Evolutionary conservation across 2,329 filamentous ascomycete genomes (phyloP).

Genomic region (Trichothecium roseum): DNA sequence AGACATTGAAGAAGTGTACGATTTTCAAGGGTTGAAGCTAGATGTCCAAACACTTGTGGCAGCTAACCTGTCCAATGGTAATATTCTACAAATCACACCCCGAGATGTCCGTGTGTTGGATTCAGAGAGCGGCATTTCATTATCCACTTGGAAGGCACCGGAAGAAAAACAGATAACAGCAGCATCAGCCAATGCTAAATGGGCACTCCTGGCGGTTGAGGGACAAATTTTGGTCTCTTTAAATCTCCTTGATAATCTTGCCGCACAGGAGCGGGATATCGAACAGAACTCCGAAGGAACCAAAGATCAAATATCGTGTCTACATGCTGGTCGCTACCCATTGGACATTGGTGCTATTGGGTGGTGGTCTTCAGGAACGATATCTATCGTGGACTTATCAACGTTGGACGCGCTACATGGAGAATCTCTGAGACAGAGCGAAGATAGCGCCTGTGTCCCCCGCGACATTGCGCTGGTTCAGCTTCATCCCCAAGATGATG

Average conservation of each 20-base stretch:
- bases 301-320: slow-evolving; percentile 69
- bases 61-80: slow-evolving; percentile 50
- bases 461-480: slow-evolving; percentile 72
- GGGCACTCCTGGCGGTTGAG: slow-evolving; percentile 63
- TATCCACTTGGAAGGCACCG: slow-evolving; percentile 47
- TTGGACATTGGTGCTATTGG: slow-evolving; percentile 65
- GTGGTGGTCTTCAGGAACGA: slow-evolving; percentile 75
- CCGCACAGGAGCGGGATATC: slow-evolving; percentile 49
- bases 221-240: slow-evolving; percentile 65
- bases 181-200: slow-evolving; percentile 62
- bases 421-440: slow-evolving; percentile 46
- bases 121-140: slow-evolving; percentile 40
- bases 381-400: slow-evolving; percentile 62
- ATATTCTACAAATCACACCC: slow-evolving; percentile 68
- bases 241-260: slow-evolving; percentile 47
- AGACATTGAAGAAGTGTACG: slow-evolving; percentile 77
- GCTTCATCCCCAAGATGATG: slow-evolving; percentile 50
- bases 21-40: slow-evolving; percentile 61
- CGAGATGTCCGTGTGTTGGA: slow-evolving; percentile 53
- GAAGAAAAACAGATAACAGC: slow-evolving; percentile 56
- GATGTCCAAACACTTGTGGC: slow-evolving; percentile 62
- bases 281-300: slow-evolving; percentile 30
- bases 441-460: slow-evolving; percentile 68
- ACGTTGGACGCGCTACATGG: slow-evolving; percentile 56
- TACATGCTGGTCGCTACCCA: slow-evolving; percentile 60